These are phyloP conservation scores for Chlorencoelia australis DNA, from an alignment of 2,329 filamentous ascomycete genomes.

Conservation along the genomic window DNA sequence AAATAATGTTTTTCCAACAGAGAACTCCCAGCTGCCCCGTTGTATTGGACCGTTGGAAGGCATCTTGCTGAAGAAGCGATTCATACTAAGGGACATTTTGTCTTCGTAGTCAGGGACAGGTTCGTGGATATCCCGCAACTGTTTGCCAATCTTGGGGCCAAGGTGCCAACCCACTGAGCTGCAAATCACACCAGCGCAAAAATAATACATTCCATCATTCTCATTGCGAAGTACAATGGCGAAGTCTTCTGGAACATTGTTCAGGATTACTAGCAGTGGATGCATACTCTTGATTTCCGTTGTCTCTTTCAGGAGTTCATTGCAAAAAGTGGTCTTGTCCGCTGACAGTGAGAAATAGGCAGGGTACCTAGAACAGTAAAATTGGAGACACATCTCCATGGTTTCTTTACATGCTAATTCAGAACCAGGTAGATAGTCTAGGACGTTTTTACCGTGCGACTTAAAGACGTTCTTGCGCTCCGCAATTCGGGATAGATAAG, in stretches of 20 bases:
- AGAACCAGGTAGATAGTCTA: conserved; percentile 61
- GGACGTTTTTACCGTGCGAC: conserved; percentile 51
- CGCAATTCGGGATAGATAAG: conserved; percentile 56
- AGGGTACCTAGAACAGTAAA: conserved; percentile 69
- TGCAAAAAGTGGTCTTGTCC: conserved; percentile 50
- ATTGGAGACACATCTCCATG: conserved; percentile 79
- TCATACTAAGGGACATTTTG: conserved; percentile 84
- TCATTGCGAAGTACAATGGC: conserved; percentile 65
- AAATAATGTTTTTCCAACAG: conserved; percentile 65
- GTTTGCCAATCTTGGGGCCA: conserved; percentile 60
- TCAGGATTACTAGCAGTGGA: conserved; percentile 60
- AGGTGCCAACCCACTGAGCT: conserved; percentile 75
- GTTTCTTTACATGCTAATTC: conserved; percentile 75
- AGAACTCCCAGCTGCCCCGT: conserved; percentile 75
- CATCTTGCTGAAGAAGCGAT: conserved; percentile 72
- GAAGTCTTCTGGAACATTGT: conserved; percentile 80
- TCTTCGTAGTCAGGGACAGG: conserved; percentile 75
- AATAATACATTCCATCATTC: conserved; percentile 58
- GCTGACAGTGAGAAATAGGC: conserved; percentile 55
- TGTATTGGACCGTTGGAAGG: conserved; percentile 67
- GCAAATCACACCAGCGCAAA: conserved; percentile 69
- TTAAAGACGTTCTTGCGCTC: conserved; percentile 57
- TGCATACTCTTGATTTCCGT: conserved; percentile 51
- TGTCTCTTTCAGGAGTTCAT: conserved; percentile 53
- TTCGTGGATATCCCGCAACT: conserved; percentile 60